Percentiles rank a stretch among this genome's conserved stretches.
These are phyloP conservation scores for Termitomyces sp. DNA, from an alignment of 768 basidiomycete genomes.

Conservation along the genomic window DNA sequence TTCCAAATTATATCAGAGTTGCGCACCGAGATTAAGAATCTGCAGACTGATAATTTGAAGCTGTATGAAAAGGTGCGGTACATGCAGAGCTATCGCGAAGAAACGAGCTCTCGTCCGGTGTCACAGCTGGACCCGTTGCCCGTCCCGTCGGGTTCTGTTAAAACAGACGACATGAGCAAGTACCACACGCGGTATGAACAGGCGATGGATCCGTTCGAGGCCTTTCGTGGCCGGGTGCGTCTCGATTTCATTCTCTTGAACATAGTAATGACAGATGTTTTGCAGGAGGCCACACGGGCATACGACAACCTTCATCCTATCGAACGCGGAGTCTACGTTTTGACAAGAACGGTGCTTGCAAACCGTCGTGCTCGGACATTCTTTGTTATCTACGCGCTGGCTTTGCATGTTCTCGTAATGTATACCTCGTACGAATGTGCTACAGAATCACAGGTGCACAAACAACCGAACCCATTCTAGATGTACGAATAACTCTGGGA, in stretches of 20 bases:
- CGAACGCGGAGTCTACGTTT: constrained; percentile 79
- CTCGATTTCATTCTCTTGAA: not conserved
- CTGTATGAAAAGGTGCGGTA: constrained; percentile 98
- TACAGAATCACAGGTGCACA: constrained; percentile 44
- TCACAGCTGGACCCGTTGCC: constrained; percentile 69
- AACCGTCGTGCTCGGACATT: constrained; percentile 86
- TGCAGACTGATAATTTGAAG: constrained; percentile 95
- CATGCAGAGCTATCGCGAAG: constrained; percentile 94
- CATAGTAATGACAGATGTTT: no score
- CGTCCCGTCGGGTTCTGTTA: constrained; percentile 26
- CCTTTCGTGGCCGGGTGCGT: constrained; percentile 90
- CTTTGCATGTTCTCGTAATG: constrained; percentile 74
- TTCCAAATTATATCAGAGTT: constrained; percentile 92
- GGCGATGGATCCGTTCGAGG: constrained; percentile 97
- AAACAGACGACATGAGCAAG: constrained; percentile 72
- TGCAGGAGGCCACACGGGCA: constrained; percentile 87
- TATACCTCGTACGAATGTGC: constrained; percentile 76
- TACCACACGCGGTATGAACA: constrained; percentile 93
- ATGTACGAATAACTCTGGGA: not conserved
- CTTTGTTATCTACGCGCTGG: constrained; percentile 84
- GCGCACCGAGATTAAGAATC: constrained; percentile 84
- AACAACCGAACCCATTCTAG: constrained; percentile 45
- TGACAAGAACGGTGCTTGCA: constrained; percentile 83
- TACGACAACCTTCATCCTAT: constrained; percentile 89
- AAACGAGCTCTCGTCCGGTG: constrained; percentile 48